Evolutionary conservation across 805 yeast genomes (phyloP).

Genomic region (Lipomyces mesembrius): DNA sequence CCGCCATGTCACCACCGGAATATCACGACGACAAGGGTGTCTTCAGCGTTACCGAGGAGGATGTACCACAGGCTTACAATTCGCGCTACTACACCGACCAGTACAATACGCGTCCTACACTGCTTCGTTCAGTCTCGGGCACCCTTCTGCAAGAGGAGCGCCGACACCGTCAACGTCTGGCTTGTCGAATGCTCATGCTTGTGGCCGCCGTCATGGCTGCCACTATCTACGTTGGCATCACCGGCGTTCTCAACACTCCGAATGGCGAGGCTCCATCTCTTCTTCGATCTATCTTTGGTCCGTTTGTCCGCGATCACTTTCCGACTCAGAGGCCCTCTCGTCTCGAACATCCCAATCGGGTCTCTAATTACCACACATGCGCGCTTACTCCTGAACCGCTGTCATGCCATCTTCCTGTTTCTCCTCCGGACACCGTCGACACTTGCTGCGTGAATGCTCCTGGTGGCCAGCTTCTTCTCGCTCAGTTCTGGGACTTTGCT

Average conservation of each 20-base stretch:
- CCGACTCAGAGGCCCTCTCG: background rate
- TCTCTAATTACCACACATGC: constrained; percentile 29
- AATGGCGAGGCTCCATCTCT: constrained; percentile 3
- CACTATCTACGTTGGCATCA: constrained; percentile 16
- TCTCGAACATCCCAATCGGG: constrained; percentile 6
- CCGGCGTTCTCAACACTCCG: constrained; percentile 10
- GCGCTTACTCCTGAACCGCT: constrained; percentile 10
- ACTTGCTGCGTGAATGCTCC: constrained; percentile 85
- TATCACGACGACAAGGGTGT: background rate
- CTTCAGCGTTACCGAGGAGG: constrained; percentile 1
- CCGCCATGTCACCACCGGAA: constrained; percentile 7
- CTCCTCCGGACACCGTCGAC: constrained; percentile 45
- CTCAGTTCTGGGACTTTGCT: constrained; percentile 91
- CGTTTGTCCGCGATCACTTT: constrained; percentile 1
- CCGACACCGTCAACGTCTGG: constrained; percentile 10
- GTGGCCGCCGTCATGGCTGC: constrained; percentile 19
- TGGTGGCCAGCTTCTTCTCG: constrained; percentile 79
- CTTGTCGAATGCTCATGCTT: background rate
- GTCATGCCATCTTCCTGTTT: constrained; percentile 31
- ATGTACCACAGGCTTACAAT: constrained; percentile 4
- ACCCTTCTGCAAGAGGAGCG: constrained; percentile 20
- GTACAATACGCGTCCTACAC: constrained; percentile 11
- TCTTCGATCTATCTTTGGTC: constrained; percentile 11
- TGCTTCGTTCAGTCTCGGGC: constrained; percentile 6
- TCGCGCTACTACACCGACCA: constrained; percentile 23